Evolutionary conservation across 2,329 filamentous ascomycete species (phyloP).

Genomic region (Sarocladium kiliense): DNA sequence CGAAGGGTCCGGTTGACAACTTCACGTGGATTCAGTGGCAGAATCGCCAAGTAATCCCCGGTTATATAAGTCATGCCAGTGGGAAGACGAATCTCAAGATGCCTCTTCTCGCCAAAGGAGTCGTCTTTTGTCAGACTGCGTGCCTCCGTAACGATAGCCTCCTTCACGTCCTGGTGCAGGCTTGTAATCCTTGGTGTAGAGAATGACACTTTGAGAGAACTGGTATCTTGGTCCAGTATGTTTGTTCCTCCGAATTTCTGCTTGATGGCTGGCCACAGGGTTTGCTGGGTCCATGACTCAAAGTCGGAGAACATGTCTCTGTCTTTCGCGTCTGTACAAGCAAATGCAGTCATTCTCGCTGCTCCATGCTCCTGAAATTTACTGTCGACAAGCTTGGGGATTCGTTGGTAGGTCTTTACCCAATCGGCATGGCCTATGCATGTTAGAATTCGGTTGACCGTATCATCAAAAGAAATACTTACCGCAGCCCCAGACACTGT

Average conservation of each 20-base stretch:
- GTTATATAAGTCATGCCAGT: constrained; percentile 55
- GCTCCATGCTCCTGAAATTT: constrained; percentile 29
- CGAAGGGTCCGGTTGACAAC: constrained; percentile 56
- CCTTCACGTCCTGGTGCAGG: constrained; percentile 54
- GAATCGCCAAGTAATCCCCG: constrained; percentile 66
- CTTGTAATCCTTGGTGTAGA: constrained; percentile 46
- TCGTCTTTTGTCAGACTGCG: constrained; percentile 41
- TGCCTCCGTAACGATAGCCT: constrained; percentile 51
- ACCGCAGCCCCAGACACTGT: constrained; percentile 63
- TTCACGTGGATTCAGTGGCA: constrained; percentile 59
- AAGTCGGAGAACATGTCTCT: constrained; percentile 62
- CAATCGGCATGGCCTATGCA: constrained; percentile 40
- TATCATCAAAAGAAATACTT: constrained; percentile 15
- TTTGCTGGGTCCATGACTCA: constrained; percentile 58
- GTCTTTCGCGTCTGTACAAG: constrained; percentile 49
- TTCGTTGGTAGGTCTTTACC: constrained; percentile 53
- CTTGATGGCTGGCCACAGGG: constrained; percentile 38
- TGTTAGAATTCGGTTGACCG: not conserved
- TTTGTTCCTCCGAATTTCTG: not conserved
- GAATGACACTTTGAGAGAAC: constrained; percentile 30
- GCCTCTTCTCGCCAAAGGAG: constrained; percentile 42
- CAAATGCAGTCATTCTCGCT: constrained; percentile 30
- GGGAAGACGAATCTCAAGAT: constrained; percentile 59
- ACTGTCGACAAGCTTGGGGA: constrained; percentile 54
- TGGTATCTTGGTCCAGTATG: constrained; percentile 10